These are phyloP conservation scores for Melampsora larici-populina DNA, from an alignment of 1,284 basidiomycete genomes.

Conservation along the genomic window DNA sequence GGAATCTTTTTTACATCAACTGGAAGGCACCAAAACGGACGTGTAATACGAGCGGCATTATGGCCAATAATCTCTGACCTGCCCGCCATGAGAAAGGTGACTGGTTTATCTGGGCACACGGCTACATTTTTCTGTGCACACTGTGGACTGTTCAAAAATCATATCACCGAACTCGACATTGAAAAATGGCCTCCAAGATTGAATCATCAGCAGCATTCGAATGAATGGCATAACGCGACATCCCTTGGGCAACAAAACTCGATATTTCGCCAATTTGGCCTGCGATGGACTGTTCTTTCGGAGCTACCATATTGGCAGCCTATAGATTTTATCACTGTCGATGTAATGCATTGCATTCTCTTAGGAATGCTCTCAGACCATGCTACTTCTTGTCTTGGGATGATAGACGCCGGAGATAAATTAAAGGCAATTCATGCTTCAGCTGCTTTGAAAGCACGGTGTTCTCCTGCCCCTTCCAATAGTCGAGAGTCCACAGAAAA, in stretches of 20 bases:
- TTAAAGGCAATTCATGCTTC: not conserved
- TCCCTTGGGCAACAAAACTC: not conserved
- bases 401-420: slow-evolving; percentile 5
- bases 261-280: slow-evolving; percentile 2
- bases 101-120: slow-evolving; percentile 7
- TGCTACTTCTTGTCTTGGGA: not conserved
- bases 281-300: not conserved
- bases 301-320: slow-evolving; percentile 27
- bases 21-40: not conserved
- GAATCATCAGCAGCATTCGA: not conserved
- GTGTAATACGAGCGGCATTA: slow-evolving; percentile 4
- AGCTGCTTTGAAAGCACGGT: too few species aligned
- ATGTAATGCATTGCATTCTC: slow-evolving; percentile 20
- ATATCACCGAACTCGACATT: slow-evolving; percentile 1
- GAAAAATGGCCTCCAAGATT: not conserved
- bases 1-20: slow-evolving; percentile 11
- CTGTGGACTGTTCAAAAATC: not conserved
- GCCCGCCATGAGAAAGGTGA: slow-evolving; percentile 23
- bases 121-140: not conserved
- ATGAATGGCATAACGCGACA: not conserved
- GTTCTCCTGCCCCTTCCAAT: too few species aligned
- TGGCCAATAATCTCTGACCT: slow-evolving; percentile 25
- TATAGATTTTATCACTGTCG: slow-evolving; percentile 9
- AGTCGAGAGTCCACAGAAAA: too few species aligned
- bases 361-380: slow-evolving; percentile 15